Percentiles rank a stretch among this genome's conserved stretches.
phyloP scores from a whole-genome alignment of 768 basidiomycete species.

The Leccinellum luteum region DNA sequence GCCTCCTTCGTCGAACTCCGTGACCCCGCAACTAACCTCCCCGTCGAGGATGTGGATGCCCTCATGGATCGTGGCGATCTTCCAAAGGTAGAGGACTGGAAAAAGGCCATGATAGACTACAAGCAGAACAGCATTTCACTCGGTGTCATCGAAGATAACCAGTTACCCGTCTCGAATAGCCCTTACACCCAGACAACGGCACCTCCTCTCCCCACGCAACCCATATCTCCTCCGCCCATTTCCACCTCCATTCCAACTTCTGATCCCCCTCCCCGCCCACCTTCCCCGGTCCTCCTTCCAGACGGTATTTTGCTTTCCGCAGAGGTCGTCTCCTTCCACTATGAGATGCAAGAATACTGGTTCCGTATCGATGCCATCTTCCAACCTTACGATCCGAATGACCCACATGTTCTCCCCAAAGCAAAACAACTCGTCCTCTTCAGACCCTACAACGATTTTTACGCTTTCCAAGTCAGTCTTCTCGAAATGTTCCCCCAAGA shows the following conservation, averaged over 20 bases:
- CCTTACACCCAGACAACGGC: conserved; percentile 33
- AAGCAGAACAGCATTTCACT: conserved; percentile 95
- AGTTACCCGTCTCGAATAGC: conserved; percentile 43
- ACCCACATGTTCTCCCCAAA: conserved; percentile 53
- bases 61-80: conserved; percentile 87
- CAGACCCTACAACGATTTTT: conserved; percentile 96
- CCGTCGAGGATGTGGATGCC: conserved; percentile 69
- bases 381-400: conserved; percentile 72
- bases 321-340: conserved; percentile 94
- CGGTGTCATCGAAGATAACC: conserved; percentile 76
- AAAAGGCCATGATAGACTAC: conserved; percentile 90
- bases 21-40: conserved; percentile 81
- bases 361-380: conserved; percentile 91
- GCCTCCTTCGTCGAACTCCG: conserved; percentile 96
- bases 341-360: conserved; percentile 95
- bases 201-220: conserved; percentile 11
- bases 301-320: conserved; percentile 85
- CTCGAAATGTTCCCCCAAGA: conserved; percentile 87
- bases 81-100: conserved; percentile 99
- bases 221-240: conserved; percentile 6
- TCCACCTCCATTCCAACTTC: neutral
- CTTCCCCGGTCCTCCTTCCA: conserved; percentile 53
- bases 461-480: conserved; percentile 91
- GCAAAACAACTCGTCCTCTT: conserved; percentile 85
- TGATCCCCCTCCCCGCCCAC: conserved; percentile 29